Percentiles rank a stretch among this genome's conserved stretches.
Evolutionary conservation across 306 rosid genomes (phyloP).

Genomic region (Castanea sativa): DNA sequence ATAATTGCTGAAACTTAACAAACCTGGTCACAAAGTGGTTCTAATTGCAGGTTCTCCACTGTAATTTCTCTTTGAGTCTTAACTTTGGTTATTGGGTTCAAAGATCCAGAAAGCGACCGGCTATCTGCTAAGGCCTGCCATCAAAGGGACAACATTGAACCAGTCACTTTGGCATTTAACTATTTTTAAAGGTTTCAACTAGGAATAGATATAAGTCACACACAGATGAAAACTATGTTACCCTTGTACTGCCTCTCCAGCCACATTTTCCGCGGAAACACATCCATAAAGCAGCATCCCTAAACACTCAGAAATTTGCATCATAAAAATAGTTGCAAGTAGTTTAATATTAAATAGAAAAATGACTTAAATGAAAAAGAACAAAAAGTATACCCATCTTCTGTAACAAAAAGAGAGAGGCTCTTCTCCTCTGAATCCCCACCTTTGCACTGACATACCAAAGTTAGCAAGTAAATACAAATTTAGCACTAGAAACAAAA

Average conservation of each 20-base stretch:
- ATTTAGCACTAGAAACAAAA: neutral
- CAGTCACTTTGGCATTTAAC: slow-evolving; percentile 9
- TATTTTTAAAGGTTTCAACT: neutral
- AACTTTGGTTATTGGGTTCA: slow-evolving; percentile 4
- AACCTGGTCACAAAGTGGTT: slow-evolving; percentile 88
- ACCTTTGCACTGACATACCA: slow-evolving; percentile 65
- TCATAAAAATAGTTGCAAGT: slow-evolving; percentile 12
- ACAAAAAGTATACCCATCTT: slow-evolving; percentile 57
- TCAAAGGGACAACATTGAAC: slow-evolving; percentile 18
- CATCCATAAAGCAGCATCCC: slow-evolving; percentile 69
- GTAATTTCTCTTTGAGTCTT: slow-evolving; percentile 58
- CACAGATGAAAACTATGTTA: slow-evolving; percentile 32
- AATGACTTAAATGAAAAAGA: neutral
- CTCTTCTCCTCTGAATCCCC: slow-evolving; percentile 60
- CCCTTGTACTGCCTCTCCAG: slow-evolving; percentile 78
- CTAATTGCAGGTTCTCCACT: slow-evolving; percentile 60
- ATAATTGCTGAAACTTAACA: slow-evolving; percentile 18
- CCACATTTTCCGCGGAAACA: slow-evolving; percentile 89
- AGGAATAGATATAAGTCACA: neutral
- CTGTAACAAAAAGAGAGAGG: slow-evolving; percentile 56
- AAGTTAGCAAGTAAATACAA: slow-evolving; percentile 14
- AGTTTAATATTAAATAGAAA: slow-evolving; percentile 8
- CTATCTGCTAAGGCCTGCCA: slow-evolving; percentile 65
- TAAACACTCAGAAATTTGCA: slow-evolving; percentile 29
- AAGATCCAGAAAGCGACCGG: slow-evolving; percentile 18